phyloP scores from a whole-genome alignment of 73 alveolate genomes.

The Stentor coeruleus region DNA sequence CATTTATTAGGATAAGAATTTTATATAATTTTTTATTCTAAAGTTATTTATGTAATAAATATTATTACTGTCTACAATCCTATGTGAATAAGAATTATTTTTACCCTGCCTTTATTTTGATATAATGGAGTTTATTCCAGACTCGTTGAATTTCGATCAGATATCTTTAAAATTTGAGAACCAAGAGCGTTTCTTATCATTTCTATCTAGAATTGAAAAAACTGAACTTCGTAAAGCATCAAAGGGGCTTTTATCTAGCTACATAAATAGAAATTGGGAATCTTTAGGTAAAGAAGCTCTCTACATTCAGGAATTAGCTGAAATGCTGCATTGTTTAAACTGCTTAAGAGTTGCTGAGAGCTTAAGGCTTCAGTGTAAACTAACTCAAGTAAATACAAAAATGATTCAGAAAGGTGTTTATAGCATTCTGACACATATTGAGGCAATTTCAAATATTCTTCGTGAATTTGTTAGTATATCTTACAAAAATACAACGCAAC shows the following conservation, averaged over 20 bases:
- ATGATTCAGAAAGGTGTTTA: no score
- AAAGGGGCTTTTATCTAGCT: neutral
- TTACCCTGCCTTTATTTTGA: no score
- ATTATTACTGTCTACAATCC: no score
- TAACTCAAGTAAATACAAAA: neutral
- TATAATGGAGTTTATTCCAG: neutral
- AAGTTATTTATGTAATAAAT: no score
- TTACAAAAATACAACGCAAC: neutral
- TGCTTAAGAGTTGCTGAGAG: neutral
- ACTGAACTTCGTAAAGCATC: neutral
- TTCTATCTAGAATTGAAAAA: neutral
- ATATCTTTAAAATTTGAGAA: neutral
- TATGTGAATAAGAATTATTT: no score
- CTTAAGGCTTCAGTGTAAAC: neutral
- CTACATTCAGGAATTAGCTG: neutral
- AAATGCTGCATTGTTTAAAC: neutral
- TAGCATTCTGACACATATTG: neutral
- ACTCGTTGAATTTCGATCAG: neutral
- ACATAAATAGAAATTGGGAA: neutral
- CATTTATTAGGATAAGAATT: no score
- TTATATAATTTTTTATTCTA: no score
- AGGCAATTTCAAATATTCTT: neutral
- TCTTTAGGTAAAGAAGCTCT: neutral
- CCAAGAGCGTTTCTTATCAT: neutral
- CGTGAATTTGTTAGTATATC: neutral